These are phyloP conservation scores for Salix udensis DNA, from an alignment of 345 rosid genomes.

Conservation along the genomic window DNA sequence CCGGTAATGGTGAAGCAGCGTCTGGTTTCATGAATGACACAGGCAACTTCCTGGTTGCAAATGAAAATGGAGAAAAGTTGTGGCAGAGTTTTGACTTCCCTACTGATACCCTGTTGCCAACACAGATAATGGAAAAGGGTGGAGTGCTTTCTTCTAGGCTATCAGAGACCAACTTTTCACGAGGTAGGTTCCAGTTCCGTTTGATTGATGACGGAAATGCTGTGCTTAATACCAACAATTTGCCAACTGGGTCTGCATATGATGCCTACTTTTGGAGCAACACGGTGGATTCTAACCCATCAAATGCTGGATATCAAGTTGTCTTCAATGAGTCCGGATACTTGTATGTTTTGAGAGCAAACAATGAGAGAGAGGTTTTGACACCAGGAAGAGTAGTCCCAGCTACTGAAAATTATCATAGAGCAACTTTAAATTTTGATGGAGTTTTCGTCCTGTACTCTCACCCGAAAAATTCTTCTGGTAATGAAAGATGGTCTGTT, in stretches of 20 bases:
- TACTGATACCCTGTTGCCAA: constrained; percentile 5
- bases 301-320: background rate
- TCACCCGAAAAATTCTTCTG: background rate
- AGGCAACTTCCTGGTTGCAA: background rate
- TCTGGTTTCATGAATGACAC: background rate
- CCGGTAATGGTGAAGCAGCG: background rate
- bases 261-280: background rate
- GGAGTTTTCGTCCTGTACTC: background rate
- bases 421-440: background rate
- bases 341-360: background rate
- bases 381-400: background rate
- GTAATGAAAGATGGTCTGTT: background rate
- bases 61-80: background rate
- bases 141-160: background rate
- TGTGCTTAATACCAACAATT: background rate
- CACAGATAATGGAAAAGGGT: background rate
- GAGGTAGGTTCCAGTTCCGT: constrained; percentile 4
- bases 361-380: background rate
- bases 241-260: background rate
- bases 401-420: background rate
- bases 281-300: background rate
- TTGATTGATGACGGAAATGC: background rate
- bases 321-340: constrained; percentile 6
- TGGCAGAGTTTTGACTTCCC: constrained; percentile 3
- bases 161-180: constrained; percentile 4